Base-by-base conservation (phyloP, 345 rosid species). In the Conringia planisiliqua region DNA sequence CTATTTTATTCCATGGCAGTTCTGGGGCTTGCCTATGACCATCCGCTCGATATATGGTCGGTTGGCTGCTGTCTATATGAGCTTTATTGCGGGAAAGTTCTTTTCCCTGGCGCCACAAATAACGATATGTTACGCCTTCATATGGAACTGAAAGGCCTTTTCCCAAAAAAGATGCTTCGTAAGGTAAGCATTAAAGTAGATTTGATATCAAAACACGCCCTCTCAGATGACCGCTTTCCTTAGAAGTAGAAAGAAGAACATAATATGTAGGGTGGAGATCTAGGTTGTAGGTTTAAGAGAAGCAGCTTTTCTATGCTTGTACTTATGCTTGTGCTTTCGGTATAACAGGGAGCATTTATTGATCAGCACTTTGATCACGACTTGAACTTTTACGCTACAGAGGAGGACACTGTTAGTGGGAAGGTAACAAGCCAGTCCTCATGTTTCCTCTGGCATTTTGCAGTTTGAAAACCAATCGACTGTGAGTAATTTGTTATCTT, bases 81-180 rank as follows among this genome's bases (percentile, higher is more conserved):
- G 83, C 94, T 96, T 69, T 92, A 90, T 82, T 80, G 93, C 4
- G 99, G 99, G 52, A 96, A 92, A 81, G 99, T 96, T 77, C 96
- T 96, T 66, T 96, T 92, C 74, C 99, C 97, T 36, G 99, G 99
- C 75, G 76, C 90, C 29, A 83, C 90, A 50, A 96, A 96, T 83
- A 96, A 90, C 82, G 99, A 96, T 83, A 96, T 96, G 98, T 81
- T 96, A 67, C 96, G 99, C 43, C 95, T 96, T 81, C 98, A 92
- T 76, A 96, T 92, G 96, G 99, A 96, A 74, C 75, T 92, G 76
- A 96, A 96, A 76, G 99, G 99, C 26, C 88, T 89, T 72, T 90
- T 92, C 76, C 96, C 99, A 1, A 96, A 96, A 91, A 96, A 92
- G 86, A 88, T 96, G 98, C 88, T 96, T 57, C 92, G 90, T 62